Evolutionary conservation across 176 grass and related monocot genomes (phyloP), one percentile per base, ranked within the genome.

Genomic region (Musa itinerans): DNA sequence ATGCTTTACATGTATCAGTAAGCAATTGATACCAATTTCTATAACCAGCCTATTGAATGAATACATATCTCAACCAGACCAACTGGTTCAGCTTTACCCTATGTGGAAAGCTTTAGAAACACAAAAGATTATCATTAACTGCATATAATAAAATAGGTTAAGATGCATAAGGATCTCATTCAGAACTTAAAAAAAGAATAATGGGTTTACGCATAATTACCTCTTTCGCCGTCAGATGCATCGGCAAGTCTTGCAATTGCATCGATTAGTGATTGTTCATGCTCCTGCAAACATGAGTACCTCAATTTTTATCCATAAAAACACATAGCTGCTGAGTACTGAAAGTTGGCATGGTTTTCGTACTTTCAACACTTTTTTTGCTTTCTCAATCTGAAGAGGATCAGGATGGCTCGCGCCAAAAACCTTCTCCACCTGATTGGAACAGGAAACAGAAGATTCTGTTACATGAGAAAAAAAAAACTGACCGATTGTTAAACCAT

Each of bases 191-290:
- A 12, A 10, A 29, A 27, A 9, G 51, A 23, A 29, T 11, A 19
- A 64, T 23, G 10, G 8, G 10, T 7, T 7, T 25, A 62, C 17
- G 2, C 14, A 13, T 61, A 71, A 80, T 88, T 99, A 99, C 88
- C 88, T 74, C 88, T 92, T 81, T 99, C 96, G 54, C 85, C 86
- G 83, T 94, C 91, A 20, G 91, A 99, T 76, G 84, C 86, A 29
- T 89, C 89, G 7, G 92, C 91, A 87, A 99, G 88, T 76, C 91
- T 86, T 23, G 86, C 91, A 76, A 99, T 91, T 21, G 96, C 96
- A 85, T 95, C 81, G 3, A 99, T 84, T 77, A 99, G 83, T 22
- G 91, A 94, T 83, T 99, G 90, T 81, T 94, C 96, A 59, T 99
- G 96, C 59, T 94, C 91, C 91, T 99, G 78, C 75, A 86, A 52